Evolutionary conservation across 176 grass and related monocot species (phyloP), one percentile per base, ranked within the genome.

Genomic region (Bothriochloa decipiens): DNA sequence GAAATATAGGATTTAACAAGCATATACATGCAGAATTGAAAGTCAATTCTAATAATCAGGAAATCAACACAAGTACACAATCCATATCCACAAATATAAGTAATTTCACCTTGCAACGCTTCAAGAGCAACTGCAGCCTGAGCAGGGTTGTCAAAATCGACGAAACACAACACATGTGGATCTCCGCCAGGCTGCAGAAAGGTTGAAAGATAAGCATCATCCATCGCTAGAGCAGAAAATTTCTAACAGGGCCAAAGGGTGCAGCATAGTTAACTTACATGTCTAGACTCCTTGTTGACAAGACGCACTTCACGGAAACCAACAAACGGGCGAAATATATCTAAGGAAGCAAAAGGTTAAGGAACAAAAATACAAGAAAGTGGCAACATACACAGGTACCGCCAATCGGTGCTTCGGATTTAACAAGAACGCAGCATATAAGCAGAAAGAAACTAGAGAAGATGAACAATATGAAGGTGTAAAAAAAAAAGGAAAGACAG

Each of bases 241-340:
- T 58, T 88, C 6, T 90, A 15, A 52, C 47, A 40, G 49, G 1
- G 49, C 87, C 11, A 53, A 58, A 63, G 49, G 3, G 36, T 26
- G 74, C 52, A 77, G 13, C 32, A 64, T 47, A 63, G 43, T 83
- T 62, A 58, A 88, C 89, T 86, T 92, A 99, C 96, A 39, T 96
- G 91, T 95, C 90, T 92, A 25, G 93, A 91, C 87, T 99, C 97
- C 82, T 99, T 99, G 83, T 96, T 99, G 79, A 99, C 93, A 86
- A 99, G 93, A 76, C 97, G 91, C 49, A 99, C 97, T 87, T 99
- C 97, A 81, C 84, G 93, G n/a, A 96, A 99, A 76, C 97, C 97
- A 78, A 99, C 97, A 92, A 99, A 99, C 82, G 97, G 97, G 79
- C 97, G 97, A 65, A 99, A 99, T 83, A 99, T 96, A 79, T 99